Evolutionary conservation across 176 grass and related monocot species (phyloP).

Genomic region (Eragrostis curvula): DNA sequence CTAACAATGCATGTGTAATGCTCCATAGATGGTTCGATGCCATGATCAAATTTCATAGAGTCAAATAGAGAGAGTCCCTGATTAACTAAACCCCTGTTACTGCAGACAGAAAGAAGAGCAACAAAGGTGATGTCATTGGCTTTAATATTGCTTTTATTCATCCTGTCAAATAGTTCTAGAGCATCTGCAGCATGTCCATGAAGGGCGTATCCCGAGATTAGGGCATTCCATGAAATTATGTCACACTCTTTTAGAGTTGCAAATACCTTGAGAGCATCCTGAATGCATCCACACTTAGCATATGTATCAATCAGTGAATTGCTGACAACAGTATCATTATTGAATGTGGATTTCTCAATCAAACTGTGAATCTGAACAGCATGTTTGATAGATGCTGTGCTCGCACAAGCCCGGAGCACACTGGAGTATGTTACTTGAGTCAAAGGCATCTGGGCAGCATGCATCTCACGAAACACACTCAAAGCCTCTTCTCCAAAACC

Average conservation of each 20-base stretch:
- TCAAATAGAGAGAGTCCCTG: slow-evolving; percentile 44
- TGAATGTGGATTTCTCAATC: slow-evolving; percentile 69
- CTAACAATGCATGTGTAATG: slow-evolving; percentile 64
- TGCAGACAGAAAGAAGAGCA: slow-evolving; percentile 45
- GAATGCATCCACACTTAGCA: slow-evolving; percentile 75
- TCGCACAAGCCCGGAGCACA: slow-evolving; percentile 70
- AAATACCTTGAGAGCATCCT: slow-evolving; percentile 63
- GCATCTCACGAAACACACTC: slow-evolving; percentile 62
- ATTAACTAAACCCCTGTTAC: slow-evolving; percentile 50
- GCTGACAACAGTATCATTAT: slow-evolving; percentile 53
- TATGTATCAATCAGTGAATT: slow-evolving; percentile 87
- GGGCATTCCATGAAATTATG: slow-evolving; percentile 56
- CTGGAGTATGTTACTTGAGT: slow-evolving; percentile 84
- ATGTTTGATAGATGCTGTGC: slow-evolving; percentile 58
- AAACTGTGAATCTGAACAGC: slow-evolving; percentile 66
- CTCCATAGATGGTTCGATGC: slow-evolving; percentile 51
- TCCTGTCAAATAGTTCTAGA: slow-evolving; percentile 45
- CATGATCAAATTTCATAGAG: slow-evolving; percentile 47
- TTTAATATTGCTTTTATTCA: slow-evolving; percentile 41
- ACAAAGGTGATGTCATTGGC: slow-evolving; percentile 55
- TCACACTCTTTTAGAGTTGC: slow-evolving; percentile 32
- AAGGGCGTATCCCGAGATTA: slow-evolving; percentile 49
- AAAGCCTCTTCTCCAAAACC: slow-evolving; percentile 64
- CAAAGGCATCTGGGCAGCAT: slow-evolving; percentile 25
- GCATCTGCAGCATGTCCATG: slow-evolving; percentile 45